These are phyloP conservation scores for Ceratocystis albifundus DNA, from an alignment of 2,329 filamentous ascomycete species.

Conservation along the genomic window DNA sequence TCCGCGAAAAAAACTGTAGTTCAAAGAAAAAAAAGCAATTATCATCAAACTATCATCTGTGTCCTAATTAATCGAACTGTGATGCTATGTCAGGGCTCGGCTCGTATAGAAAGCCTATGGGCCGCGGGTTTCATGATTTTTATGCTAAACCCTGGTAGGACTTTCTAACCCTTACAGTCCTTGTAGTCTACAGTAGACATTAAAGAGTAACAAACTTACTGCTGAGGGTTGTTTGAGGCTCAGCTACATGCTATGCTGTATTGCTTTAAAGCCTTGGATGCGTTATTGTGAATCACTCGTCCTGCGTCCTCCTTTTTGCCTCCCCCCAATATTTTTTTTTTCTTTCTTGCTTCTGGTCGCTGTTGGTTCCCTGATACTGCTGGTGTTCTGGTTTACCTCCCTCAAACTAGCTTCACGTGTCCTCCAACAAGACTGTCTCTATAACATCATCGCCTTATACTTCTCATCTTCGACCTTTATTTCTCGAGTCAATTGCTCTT, in stretches of 20 bases:
- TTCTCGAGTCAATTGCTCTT: neutral
- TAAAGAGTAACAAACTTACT: no score
- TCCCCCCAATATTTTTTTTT: neutral
- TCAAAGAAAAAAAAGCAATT: slow-evolving; percentile 6
- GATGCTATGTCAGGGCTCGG: neutral
- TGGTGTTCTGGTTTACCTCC: neutral
- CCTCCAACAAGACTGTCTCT: neutral
- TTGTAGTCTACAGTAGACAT: no score
- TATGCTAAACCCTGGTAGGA: no score
- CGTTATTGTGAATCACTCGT: neutral
- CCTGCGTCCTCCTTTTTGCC: neutral
- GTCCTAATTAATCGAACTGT: neutral
- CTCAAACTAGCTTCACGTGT: no score
- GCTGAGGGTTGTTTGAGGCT: no score
- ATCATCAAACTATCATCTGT: neutral
- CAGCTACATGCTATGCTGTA: no score
- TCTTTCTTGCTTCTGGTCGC: neutral
- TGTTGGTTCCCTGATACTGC: neutral
- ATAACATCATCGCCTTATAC: neutral
- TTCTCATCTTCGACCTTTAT: slow-evolving; percentile 6
- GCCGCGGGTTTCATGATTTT: no score
- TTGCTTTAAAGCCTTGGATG: neutral
- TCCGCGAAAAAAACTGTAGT: slow-evolving; percentile 20
- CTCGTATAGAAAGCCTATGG: no score
- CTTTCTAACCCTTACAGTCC: no score